These are phyloP conservation scores for Salix caprea DNA, from an alignment of 345 rosid species.

Conservation along the genomic window DNA sequence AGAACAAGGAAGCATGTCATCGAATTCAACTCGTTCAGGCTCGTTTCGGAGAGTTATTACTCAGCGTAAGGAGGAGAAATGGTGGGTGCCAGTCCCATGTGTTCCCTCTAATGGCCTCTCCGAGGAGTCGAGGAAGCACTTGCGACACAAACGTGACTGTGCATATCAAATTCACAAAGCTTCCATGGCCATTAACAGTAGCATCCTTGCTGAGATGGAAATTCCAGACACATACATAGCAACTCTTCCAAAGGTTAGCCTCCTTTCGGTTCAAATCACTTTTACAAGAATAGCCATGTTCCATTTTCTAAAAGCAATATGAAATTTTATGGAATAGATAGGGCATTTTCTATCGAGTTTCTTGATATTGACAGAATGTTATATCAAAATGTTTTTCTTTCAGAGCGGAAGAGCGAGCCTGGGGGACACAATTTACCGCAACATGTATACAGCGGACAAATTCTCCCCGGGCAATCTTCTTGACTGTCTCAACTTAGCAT, in stretches of 20 bases:
- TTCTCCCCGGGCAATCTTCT: slow-evolving; percentile 76
- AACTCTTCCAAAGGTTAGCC: slow-evolving; percentile 80
- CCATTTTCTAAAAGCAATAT: neutral
- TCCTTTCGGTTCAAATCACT: neutral
- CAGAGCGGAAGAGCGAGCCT: slow-evolving; percentile 82
- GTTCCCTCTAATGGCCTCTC: slow-evolving; percentile 72
- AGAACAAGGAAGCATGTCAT: slow-evolving; percentile 72
- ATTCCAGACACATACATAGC: slow-evolving; percentile 78
- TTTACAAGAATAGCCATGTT: too few relatives aligned
- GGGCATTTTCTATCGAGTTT: neutral
- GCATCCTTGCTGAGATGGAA: slow-evolving; percentile 80
- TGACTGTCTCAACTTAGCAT: slow-evolving; percentile 52
- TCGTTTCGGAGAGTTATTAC: slow-evolving; percentile 66
- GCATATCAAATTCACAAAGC: slow-evolving; percentile 93
- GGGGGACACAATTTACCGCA: slow-evolving; percentile 77
- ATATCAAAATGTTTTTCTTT: neutral
- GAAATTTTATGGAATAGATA: neutral
- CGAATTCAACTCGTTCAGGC: slow-evolving; percentile 64
- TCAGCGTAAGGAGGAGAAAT: slow-evolving; percentile 82
- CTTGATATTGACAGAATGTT: neutral
- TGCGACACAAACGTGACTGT: slow-evolving; percentile 60
- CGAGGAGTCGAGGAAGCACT: slow-evolving; percentile 67
- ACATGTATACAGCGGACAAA: slow-evolving; percentile 48
- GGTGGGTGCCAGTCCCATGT: slow-evolving; percentile 97
- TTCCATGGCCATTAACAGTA: slow-evolving; percentile 84